Evolutionary conservation across 192 early-diverging fungal species (phyloP), one percentile per base, ranked within the genome.

Genomic region (Kickxella alabastrina): DNA sequence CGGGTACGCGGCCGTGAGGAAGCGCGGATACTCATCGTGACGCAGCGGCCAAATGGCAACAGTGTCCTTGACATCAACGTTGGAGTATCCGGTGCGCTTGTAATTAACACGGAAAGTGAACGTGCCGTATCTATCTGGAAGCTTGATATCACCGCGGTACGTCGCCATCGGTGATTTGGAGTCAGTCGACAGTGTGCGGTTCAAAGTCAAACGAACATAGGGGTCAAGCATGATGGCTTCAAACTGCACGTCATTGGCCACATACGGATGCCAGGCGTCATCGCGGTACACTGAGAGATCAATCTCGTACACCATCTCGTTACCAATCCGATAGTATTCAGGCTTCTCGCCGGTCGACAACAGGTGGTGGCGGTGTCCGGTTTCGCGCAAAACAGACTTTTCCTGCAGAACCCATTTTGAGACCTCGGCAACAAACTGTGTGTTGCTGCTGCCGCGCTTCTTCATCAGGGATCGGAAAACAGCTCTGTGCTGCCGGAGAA

Each of bases 201-300:
- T 81, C 25, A 91, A 76, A 6, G 85, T 87, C 47, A 83, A 68
- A 57, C 87, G 87, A 49, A 99, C 79, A 67, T 97, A 95, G 8
- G 97, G 97, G 65, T 99, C 95, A 34, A 99, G 80, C 97, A 99
- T 99, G 21, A 87, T 89, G 28, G 91, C 80, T 66, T 95, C 91
- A 50, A 97, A 85, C 66, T 97, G 94, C 40, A 98, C 72, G 23
- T 81, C 68, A 18, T 87, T 79, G 28, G 76, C 71, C 14, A 15
- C 25, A 62, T 89, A 96, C 13, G 93, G 86, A n/a, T 79, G 78
- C 93, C 95, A 99, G 19, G 77, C 50, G 65, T 82, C 80, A 54
- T 85, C 79, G 35, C 69, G 59, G 75, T 87, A 95, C 64, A 92
- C 91, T 0, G 87, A 74, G 24, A 99, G 65, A 18, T 85, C 83